These are phyloP conservation scores for Ganoderma lucidum DNA, from an alignment of 1,284 basidiomycete genomes.

Conservation along the genomic window DNA sequence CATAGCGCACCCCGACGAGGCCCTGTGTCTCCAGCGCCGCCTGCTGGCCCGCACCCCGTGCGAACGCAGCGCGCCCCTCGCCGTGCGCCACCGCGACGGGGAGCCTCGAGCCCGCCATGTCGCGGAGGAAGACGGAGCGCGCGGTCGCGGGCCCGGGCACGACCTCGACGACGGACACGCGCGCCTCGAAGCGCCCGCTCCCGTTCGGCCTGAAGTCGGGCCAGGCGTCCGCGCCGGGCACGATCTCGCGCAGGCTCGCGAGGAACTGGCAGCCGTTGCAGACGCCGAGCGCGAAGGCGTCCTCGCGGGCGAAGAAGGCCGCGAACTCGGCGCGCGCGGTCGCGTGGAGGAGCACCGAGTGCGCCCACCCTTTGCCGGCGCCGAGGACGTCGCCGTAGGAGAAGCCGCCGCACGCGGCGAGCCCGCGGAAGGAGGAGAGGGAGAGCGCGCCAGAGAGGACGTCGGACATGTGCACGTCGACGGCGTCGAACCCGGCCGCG, in stretches of 20 bases:
- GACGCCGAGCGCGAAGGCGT: slow-evolving; percentile 93
- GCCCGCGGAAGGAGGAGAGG: slow-evolving; percentile 80
- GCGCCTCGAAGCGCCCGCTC: slow-evolving; percentile 91
- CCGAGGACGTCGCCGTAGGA: slow-evolving; percentile 99
- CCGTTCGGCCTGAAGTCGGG: slow-evolving; percentile 92
- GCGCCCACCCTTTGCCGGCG: slow-evolving; percentile 98
- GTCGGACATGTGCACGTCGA: slow-evolving; percentile 99
- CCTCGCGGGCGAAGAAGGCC: slow-evolving; percentile 80
- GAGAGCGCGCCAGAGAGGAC: slow-evolving; percentile 78
- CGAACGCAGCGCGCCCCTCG: slow-evolving; percentile 89
- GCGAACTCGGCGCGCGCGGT: slow-evolving; percentile 80
- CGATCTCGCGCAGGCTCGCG: slow-evolving; percentile 85
- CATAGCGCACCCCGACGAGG: slow-evolving; percentile 78
- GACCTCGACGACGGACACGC: slow-evolving; percentile 85
- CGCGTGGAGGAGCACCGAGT: slow-evolving; percentile 88
- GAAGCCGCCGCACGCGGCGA: slow-evolving; percentile 98
- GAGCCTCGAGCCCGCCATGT: slow-evolving; percentile 88
- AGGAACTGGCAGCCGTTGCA: slow-evolving; percentile 99
- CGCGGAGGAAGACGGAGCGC: slow-evolving; percentile 84
- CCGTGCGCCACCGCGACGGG: slow-evolving; percentile 97
- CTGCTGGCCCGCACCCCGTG: slow-evolving; percentile 46
- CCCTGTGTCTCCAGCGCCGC: slow-evolving; percentile 55
- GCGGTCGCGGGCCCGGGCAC: slow-evolving; percentile 61
- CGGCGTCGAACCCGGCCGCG: slow-evolving; percentile 90
- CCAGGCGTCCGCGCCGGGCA: slow-evolving; percentile 90